phyloP scores from a whole-genome alignment of 228 moss, liverwort and hornwort species.

The Sphagnum magellanicum region DNA sequence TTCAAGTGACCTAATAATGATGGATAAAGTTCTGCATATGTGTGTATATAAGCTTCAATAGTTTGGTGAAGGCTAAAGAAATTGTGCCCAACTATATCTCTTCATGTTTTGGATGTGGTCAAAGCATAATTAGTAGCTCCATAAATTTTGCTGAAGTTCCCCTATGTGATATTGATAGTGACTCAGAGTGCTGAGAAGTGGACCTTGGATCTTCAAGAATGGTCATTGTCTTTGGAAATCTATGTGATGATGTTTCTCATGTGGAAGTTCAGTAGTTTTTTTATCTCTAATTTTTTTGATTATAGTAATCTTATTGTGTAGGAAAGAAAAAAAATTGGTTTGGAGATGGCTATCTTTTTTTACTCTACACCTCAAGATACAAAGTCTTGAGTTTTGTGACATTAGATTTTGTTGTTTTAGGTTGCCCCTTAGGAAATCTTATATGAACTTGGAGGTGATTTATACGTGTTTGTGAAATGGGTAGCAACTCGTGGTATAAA shows the following conservation, averaged over 20 bases:
- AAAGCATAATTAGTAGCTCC: slow-evolving; percentile 74
- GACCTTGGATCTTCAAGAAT: slow-evolving; percentile 62
- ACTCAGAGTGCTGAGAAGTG: slow-evolving; percentile 79
- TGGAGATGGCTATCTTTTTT: no score
- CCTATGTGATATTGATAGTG: slow-evolving; percentile 81
- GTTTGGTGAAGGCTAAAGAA: slow-evolving; percentile 81
- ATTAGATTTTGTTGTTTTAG: no score
- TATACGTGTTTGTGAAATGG: background rate
- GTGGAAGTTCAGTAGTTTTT: slow-evolving; percentile 23
- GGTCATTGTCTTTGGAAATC: slow-evolving; percentile 57
- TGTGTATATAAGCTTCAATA: slow-evolving; percentile 54
- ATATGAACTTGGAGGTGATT: no score
- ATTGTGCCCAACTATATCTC: slow-evolving; percentile 78
- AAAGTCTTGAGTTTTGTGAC: no score
- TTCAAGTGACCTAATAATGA: no score
- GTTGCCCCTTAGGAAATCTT: no score
- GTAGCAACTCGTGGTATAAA: slow-evolving; percentile 10
- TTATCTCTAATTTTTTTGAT: no score
- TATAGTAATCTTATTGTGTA: background rate
- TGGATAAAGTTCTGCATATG: background rate
- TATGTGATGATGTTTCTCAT: slow-evolving; percentile 69
- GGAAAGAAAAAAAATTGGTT: no score
- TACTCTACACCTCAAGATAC: no score
- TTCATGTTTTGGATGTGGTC: slow-evolving; percentile 84
- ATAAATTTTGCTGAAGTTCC: slow-evolving; percentile 81